These are phyloP conservation scores for Ailanthus altissimus DNA, from an alignment of 345 rosid genomes.

Conservation along the genomic window DNA sequence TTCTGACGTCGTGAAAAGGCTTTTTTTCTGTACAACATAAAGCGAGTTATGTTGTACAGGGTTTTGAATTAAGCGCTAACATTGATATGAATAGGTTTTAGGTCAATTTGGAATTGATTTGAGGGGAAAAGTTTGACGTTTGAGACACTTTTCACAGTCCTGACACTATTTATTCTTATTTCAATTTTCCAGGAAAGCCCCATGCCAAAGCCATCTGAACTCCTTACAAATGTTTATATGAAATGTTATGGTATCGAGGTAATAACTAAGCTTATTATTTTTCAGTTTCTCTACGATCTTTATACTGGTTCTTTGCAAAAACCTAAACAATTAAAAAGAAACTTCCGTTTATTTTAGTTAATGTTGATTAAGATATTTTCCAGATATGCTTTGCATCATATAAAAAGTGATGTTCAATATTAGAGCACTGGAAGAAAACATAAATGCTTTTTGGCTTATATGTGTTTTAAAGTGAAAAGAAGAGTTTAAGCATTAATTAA, in stretches of 20 bases:
- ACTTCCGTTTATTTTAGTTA: not conserved
- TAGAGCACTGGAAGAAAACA: not conserved
- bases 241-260: conserved; percentile 88
- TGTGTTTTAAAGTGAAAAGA: too few relatives aligned
- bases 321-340: not conserved
- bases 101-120: not conserved
- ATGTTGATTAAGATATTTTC: not conserved
- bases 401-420: not conserved
- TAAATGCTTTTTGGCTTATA: not conserved
- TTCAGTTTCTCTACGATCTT: not conserved
- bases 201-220: conserved; percentile 89
- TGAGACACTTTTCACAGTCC: not conserved
- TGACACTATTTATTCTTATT: conserved; percentile 9
- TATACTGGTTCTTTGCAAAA: not conserved
- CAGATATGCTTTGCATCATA: too few relatives aligned
- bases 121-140: not conserved
- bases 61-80: not conserved
- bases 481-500: not conserved
- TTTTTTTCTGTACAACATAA: too few relatives aligned
- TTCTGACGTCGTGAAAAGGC: too few relatives aligned
- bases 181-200: conserved; percentile 73
- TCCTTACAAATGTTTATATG: conserved; percentile 71
- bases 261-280: conserved; percentile 16
- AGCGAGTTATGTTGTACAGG: not conserved
- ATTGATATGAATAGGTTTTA: not conserved